Base-by-base conservation (phyloP, 2,329 filamentous ascomycete species). In the Epichloe aotearoae region DNA sequence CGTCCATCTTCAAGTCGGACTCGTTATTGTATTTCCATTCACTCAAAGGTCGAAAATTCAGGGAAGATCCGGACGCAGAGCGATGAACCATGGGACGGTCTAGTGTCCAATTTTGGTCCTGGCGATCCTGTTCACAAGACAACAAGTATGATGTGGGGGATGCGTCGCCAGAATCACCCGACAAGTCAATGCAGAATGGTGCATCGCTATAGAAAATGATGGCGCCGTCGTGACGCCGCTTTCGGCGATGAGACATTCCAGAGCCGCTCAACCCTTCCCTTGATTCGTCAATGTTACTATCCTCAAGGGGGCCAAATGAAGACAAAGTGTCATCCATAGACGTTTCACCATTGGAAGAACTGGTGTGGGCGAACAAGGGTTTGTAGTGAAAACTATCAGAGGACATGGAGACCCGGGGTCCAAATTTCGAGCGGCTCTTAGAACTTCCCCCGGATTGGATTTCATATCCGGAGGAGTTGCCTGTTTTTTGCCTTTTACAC, bases 161-260 rank as follows among this genome's bases (percentile, higher is more conserved):
- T 1, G 65, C 54, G 20, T 74, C 73, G 2, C 73, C 73, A 11
- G 70, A 70, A 57, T 89, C 84, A 2, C 83, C 83, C 15, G 83
- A 86, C 3, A 93, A 67, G 62, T 95, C 88, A 1, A 83, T 89
- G 63, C 82, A 93, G 63, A 93, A 95, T 0, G 79, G 79, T 1
- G 84, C 84, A 26, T 84, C 86, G 53, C 77, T 87, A 63, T 91
- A 94, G 61, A 90, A 94, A 17, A 91, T 88, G 56, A 94, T 84
- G 1, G 85, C 82, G 8, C 87, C 88, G 52, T 86, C 80, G 12
- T 80, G 74, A 0, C 72, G 75, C 26, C 76, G 75, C 62, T 76
- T 79, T 56, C 69, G 74, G 55, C 68, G 72, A 59, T 60, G 73
- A 51, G 66, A 74, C 45, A 61, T 71, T 56, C 62, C 77, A 55